Evolutionary conservation across 164 flowering plant species (phyloP), one percentile per base, ranked within the genome.

Genomic region (Aristolochia fimbriata): DNA sequence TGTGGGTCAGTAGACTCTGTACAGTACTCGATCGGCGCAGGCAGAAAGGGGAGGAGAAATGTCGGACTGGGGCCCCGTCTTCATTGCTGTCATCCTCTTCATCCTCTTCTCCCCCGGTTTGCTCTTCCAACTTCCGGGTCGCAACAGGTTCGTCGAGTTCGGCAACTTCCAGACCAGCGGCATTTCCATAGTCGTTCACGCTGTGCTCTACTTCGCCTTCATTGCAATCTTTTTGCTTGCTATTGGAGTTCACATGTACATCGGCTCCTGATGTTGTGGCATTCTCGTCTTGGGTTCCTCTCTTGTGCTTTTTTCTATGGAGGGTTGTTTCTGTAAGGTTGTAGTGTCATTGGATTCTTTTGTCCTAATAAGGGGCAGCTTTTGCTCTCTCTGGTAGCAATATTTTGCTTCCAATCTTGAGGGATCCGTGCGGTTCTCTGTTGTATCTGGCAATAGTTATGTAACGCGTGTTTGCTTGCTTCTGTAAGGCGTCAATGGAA

Each of bases 51-150:
- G 55, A 25, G 50, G 27, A 45, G 37, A 22, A 58, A 75, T 76
- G 79, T 23, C 74, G 54, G 79, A 76, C 20, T 72, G 74, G 79
- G 79, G 76, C 3, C 79, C 76, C 1, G 71, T 76, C 22, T 70
- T 76, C 47, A 69, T 76, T 8, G 64, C 76, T 10, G 74, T 70
- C 33, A 65, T 76, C 41, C 65, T 76, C 21, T 76, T 75, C 65
- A 33, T 73, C 25, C 61, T 73, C 33, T 50, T 70, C n/a, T 37
- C 71, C 30, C 71, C 73, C 15, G 73, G 73, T 17, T 37, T 70
- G 21, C 57, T 73, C 15, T 57, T 73, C 22, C 73, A 73, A 62
- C 15, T 66, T 0, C 71, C 73, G 10, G 77, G 71, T n/a, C 64
- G 63, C 20, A 51, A 27, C 16, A 53, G 61, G 4, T 52, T 60